phyloP scores from a whole-genome alignment of 176 grass and related monocot genomes.

The Cenchrus americanus region DNA sequence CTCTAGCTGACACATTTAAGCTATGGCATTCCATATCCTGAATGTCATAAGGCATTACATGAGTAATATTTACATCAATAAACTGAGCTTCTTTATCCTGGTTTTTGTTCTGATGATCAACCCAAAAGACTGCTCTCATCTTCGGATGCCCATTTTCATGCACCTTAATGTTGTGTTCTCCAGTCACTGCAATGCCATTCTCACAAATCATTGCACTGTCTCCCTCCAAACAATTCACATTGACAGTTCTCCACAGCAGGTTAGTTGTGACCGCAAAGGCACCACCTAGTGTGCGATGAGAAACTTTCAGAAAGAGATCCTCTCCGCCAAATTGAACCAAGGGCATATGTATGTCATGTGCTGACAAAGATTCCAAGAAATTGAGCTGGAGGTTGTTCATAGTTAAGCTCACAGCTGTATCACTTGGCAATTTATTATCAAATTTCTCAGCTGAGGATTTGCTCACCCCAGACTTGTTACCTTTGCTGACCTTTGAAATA shows the following conservation, averaged over 20 bases:
- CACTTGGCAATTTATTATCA: conserved; percentile 87
- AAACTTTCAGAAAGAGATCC: conserved; percentile 89
- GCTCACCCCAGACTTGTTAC: conserved; percentile 46
- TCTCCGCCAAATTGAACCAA: conserved; percentile 89
- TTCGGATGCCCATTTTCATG: conserved; percentile 63
- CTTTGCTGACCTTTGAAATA: conserved; percentile 80
- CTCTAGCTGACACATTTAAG: conserved; percentile 79
- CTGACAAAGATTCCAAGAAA: conserved; percentile 79
- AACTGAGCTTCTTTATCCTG: conserved; percentile 65
- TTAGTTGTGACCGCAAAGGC: conserved; percentile 95
- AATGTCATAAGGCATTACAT: conserved; percentile 92
- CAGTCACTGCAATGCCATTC: conserved; percentile 43
- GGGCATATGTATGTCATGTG: conserved; percentile 50
- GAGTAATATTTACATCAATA: conserved; percentile 82
- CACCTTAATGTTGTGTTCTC: conserved; percentile 40
- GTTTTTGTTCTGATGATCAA: conserved; percentile 72
- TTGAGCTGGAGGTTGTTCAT: conserved; percentile 80
- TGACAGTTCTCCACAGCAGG: conserved; percentile 78
- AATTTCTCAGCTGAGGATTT: conserved; percentile 48
- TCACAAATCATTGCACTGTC: conserved; percentile 46
- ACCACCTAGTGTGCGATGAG: conserved; percentile 95
- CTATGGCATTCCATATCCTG: conserved; percentile 95
- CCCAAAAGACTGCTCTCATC: conserved; percentile 98
- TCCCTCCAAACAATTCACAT: conserved; percentile 92
- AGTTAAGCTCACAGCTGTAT: conserved; percentile 88